Evolutionary conservation across 192 early-diverging fungal genomes (phyloP).

Genomic region (Rhizophagus sp.): DNA sequence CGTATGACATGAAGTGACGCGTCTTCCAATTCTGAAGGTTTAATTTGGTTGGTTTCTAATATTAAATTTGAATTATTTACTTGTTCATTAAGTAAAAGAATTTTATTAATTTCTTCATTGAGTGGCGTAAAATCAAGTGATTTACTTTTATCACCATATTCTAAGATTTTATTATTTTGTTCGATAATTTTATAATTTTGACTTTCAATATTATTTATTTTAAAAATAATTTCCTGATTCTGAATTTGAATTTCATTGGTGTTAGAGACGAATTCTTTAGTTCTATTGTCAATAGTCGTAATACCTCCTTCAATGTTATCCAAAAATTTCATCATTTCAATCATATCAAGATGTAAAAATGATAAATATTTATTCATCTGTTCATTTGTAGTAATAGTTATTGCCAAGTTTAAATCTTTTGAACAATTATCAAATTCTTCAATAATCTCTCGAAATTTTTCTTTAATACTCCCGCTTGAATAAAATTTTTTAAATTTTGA

Average conservation of each 20-base stretch:
- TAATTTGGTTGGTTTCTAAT: background rate
- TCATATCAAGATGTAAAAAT: background rate
- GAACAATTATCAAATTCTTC: conserved; percentile 4
- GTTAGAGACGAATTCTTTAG: background rate
- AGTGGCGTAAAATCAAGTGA: background rate
- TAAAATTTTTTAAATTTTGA: conserved; percentile 15
- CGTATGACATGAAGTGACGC: background rate
- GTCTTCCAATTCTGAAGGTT: background rate
- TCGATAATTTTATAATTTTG: background rate
- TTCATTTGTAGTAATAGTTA: conserved; percentile 16
- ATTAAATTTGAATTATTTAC: background rate
- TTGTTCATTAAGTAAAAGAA: background rate
- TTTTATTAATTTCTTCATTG: background rate
- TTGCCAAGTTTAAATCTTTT: conserved; percentile 3
- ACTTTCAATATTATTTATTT: background rate
- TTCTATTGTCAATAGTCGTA: background rate
- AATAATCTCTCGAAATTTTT: background rate
- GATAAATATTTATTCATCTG: background rate
- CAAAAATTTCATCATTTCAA: background rate
- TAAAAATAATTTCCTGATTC: background rate
- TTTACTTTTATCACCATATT: background rate
- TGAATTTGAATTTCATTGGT: background rate
- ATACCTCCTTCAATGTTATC: background rate
- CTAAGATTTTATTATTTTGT: background rate
- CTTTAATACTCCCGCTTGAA: background rate